Base-by-base conservation (phyloP, 2,329 filamentous ascomycete genomes). In the Dactylellina leptospora region DNA sequence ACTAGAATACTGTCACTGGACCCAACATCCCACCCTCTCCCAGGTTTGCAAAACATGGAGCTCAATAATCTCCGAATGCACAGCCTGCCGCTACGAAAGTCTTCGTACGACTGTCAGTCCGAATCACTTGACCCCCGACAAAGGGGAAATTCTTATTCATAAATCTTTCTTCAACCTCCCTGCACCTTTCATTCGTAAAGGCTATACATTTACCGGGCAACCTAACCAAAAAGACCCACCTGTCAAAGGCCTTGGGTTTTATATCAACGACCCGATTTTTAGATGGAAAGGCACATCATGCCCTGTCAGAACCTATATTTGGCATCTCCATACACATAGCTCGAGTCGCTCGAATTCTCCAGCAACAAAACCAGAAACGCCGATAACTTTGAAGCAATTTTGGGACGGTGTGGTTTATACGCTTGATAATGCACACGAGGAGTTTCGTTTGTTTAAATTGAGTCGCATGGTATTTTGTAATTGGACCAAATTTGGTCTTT, bases 41-140 rank as follows among this genome's bases (percentile, higher is more conserved):
- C 40, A 22, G 20, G 50, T 62, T 13, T 71, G 64, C 25, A 51
- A 50, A 53, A 9, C 48, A 1, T 62, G 50, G 56, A 62, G 38
- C 20, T 36, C 28, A 4, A 45, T 71, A 0, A 30, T 53, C 8
- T 30, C 42, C 1, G 56, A 62, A 20, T 44, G 25, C 13, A n/a
- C 9, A 2, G n/a, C 18, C 8, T 16, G 1, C 18, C 50, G 56
- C 13, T 58, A 71, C 22, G 13, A 53, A n/a, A n/a, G 1, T n/a
- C 16, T 56, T 4, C n/a, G 13, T 28, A 13, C 20, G 5, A 18
- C 20, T 3, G 9, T 10, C 1, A n/a, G 18, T 11, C 33, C 3
- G 13, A 18, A 20, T 8, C 9, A 23, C 8, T 45, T 18, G 16
- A 36, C 16, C 4, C 18, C 30, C 18, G 47, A 30, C 6, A 5